Percentiles rank a stretch among this genome's conserved stretches.
Conservation (phyloP, 1,139 yeast genomes). For the Hanseniaspora uvarum region DNA sequence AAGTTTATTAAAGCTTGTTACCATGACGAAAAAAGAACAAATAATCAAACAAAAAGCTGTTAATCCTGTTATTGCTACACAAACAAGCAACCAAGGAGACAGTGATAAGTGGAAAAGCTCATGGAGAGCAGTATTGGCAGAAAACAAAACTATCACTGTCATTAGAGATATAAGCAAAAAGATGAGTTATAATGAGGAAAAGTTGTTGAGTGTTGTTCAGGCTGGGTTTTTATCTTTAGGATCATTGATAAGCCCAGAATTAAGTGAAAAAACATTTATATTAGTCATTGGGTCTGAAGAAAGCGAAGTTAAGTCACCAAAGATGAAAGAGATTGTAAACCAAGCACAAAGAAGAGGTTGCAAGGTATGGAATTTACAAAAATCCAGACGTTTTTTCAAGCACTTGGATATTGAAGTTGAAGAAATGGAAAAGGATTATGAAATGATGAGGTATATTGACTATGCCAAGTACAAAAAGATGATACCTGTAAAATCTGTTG, state of each 20-base stretch:
- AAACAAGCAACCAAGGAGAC: background rate
- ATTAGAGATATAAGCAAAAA: background rate
- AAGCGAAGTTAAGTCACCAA: background rate
- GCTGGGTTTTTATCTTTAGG: constrained; percentile 15
- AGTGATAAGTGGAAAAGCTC: constrained; percentile 14
- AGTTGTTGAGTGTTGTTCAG: constrained; percentile 12
- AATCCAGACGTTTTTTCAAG: constrained; percentile 67
- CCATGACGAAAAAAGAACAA: constrained; percentile 3
- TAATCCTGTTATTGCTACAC: background rate
- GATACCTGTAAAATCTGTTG: constrained; percentile 8
- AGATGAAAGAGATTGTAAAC: background rate
- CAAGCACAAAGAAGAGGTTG: constrained; percentile 37
- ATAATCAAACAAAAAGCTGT: background rate
- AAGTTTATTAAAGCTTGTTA: background rate
- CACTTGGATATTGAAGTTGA: constrained; percentile 49
- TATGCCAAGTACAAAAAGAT: constrained; percentile 13
- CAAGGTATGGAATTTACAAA: constrained; percentile 83
- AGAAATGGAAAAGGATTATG: constrained; percentile 22
- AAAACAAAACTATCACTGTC: constrained; percentile 4
- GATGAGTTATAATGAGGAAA: constrained; percentile 3
- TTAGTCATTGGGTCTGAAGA: constrained; percentile 4
- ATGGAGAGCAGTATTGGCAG: constrained; percentile 13
- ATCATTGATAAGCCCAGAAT: background rate
- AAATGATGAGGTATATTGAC: constrained; percentile 12
- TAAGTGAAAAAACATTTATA: constrained; percentile 6